Evolutionary conservation across 257 asterid genomes (phyloP), one percentile per base, ranked within the genome.

Genomic region (Petunia secreta): DNA sequence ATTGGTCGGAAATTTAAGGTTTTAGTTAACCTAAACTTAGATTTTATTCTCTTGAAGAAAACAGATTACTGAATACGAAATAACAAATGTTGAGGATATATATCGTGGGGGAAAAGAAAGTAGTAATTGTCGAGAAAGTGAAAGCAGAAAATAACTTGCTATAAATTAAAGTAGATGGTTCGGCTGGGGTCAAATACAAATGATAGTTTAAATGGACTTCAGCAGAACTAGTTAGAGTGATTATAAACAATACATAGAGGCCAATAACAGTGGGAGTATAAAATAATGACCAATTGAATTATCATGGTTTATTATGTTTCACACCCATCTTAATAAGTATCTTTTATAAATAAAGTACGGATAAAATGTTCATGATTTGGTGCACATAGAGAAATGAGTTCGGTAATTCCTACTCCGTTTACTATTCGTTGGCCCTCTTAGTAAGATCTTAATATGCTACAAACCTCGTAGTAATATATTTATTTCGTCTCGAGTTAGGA

Each of bases 321-420:
- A 46, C 34, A 25, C 10, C 38, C 38, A 58, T n/a, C 11, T 43
- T 41, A 60, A 43, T 71, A 71, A 71, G 5, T 71, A 34, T 25
- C 34, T 50, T 11, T 25, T 34, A 34, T 71, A 48, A 5, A 69
- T 44, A 25, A 25, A 25, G 25, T 25, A 25, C 25, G 25, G 25
- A 25, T n/a, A 69, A 40, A 4, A n/a, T 69, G 34, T 71, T 48
- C 44, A 71, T 71, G 62, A 71, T 71, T 50, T 71, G 77, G 77
- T 71, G 15, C 15, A 67, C 62, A 69, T 25, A 37, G 60, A 9
- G 38, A 71, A 11, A 50, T 50, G 25, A 71, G 77, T 50, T 71
- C 1, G 25, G 46, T 71, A 71, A 1, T 71, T 71, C 77, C 77
- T 71, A 48, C 77, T 34, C 34, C 62, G 34, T 71, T 71, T 71